Evolutionary conservation across 164 flowering plant genomes (phyloP), one percentile per base, ranked within the genome.

Genomic region (Cinnamomum chago): DNA sequence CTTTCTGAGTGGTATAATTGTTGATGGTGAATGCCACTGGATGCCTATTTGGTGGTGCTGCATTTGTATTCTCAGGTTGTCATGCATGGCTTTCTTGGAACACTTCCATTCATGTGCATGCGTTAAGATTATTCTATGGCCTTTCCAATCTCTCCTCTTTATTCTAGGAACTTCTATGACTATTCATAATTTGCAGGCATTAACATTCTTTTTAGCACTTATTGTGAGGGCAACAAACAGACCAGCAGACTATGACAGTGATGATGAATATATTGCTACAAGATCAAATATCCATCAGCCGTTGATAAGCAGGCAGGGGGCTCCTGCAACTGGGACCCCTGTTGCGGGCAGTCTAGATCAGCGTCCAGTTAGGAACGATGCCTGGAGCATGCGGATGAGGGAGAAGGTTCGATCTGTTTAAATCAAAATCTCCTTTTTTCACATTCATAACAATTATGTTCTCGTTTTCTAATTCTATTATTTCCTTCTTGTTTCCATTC

Each of bases 371-470:
- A 88, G 97, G 83, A 91, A 78, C 76, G 96, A 90, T 85, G 93
- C 96, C 70, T 93, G 97, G 97, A 91, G 97, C 81, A 69, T 90
- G 73, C 88, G 97, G 12, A 88, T 91, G 96, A 84, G 93, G 77
- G 97, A 93, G 84, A 91, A 91, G 94, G 97, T 93, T 25, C 23
- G 22, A 47, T 65, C 27, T 23, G 24, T 23, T 72, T 14, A 20
- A 14, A 5, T 11, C 22, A 50, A 60, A 6, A 11, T n/a, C 1
- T 24, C 58, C 3, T 13, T 68, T 33, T 24, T 7, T 1, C 12
- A 24, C 52, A 23, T 24, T 17, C 28, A 23, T 20, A 35, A 58
- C 23, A 12, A 10, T 65, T 50, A 1, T 7, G n/a, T 58, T 71
- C 33, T 58, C 24, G 10, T 14, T 6, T 22, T 35, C 14, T 47